Percentiles rank a stretch among this genome's conserved stretches.
These are phyloP conservation scores for Taiozyma sp. DNA, from an alignment of 1,139 yeast genomes.

Conservation along the genomic window DNA sequence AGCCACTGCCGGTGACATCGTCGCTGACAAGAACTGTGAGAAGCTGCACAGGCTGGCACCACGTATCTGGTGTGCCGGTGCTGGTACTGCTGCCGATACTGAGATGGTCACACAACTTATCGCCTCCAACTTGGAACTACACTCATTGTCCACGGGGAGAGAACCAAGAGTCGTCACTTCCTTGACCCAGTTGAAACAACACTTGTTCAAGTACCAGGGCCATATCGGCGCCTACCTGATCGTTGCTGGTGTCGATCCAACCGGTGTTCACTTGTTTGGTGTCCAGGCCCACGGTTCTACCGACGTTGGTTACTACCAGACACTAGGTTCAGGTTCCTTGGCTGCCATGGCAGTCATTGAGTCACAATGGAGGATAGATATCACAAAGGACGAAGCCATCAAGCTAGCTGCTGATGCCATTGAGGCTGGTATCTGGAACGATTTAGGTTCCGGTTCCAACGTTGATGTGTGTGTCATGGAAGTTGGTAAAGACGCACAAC, in stretches of 20 bases:
- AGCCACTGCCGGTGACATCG: conserved; percentile 94
- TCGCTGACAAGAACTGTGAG: conserved; percentile 97
- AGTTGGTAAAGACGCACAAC: conserved; percentile 78
- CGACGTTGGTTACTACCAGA: conserved; percentile 88
- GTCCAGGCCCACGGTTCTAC: conserved; percentile 98
- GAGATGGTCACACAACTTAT: conserved; percentile 94
- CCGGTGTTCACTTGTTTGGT: conserved; percentile 89
- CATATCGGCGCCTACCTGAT: conserved; percentile 95
- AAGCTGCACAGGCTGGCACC: conserved; percentile 92
- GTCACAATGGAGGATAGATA: conserved; percentile 73
- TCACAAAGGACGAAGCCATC: conserved; percentile 85
- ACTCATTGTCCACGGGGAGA: conserved; percentile 75
- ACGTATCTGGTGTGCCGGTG: conserved; percentile 98
- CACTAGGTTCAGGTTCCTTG: conserved; percentile 95
- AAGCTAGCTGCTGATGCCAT: conserved; percentile 88
- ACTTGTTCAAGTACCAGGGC: conserved; percentile 93
- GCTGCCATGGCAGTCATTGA: conserved; percentile 99
- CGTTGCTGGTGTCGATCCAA: conserved; percentile 96
- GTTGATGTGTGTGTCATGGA: conserved; percentile 98
- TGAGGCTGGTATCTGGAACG: conserved; percentile 98
- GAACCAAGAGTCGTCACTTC: conserved; percentile 94
- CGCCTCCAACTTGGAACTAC: conserved; percentile 86
- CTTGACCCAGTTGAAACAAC: conserved; percentile 89
- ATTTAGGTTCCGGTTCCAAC: conserved; percentile 96
- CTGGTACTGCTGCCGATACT: conserved; percentile 99